These are phyloP conservation scores for Sclerotinia glacialis DNA, from an alignment of 2,329 filamentous ascomycete species.

Conservation along the genomic window DNA sequence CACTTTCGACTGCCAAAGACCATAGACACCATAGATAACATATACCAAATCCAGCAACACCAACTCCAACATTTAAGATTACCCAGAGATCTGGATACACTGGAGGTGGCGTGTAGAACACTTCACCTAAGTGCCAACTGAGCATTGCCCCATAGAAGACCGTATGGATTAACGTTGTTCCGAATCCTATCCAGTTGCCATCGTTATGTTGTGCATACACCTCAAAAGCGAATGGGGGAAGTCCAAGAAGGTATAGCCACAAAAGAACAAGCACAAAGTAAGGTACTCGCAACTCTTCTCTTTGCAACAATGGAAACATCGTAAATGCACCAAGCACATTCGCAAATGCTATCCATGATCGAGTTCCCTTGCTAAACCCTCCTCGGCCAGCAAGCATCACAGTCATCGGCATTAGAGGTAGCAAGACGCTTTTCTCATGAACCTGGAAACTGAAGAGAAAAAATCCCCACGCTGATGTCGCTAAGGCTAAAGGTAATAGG, in stretches of 20 bases:
- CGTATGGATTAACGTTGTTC: slow-evolving; percentile 68
- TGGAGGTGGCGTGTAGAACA: slow-evolving; percentile 62
- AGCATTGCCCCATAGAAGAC: slow-evolving; percentile 75
- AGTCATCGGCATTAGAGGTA: slow-evolving; percentile 92
- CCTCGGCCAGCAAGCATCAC: slow-evolving; percentile 75
- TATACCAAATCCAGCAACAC: slow-evolving; percentile 77
- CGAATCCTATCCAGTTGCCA: slow-evolving; percentile 48
- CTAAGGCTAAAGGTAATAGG: slow-evolving; percentile 75
- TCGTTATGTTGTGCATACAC: slow-evolving; percentile 60
- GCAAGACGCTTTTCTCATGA: slow-evolving; percentile 93
- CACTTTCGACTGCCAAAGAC: slow-evolving; percentile 58
- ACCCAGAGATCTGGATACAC: slow-evolving; percentile 93
- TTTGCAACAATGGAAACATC: slow-evolving; percentile 83
- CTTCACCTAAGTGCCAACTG: slow-evolving; percentile 76
- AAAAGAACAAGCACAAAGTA: slow-evolving; percentile 82
- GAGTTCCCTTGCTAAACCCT: slow-evolving; percentile 70
- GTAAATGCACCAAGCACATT: slow-evolving; percentile 90
- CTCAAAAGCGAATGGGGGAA: slow-evolving; percentile 73
- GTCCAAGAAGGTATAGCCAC: slow-evolving; percentile 86
- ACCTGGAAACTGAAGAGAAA: slow-evolving; percentile 98
- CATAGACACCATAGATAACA: slow-evolving; percentile 91
- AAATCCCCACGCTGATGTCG: slow-evolving; percentile 90
- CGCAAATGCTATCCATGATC: slow-evolving; percentile 94
- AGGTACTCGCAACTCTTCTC: slow-evolving; percentile 79
- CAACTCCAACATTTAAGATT: slow-evolving; percentile 83